Conservation (phyloP, 345 rosid genomes). For the Geranium brycei region DNA sequence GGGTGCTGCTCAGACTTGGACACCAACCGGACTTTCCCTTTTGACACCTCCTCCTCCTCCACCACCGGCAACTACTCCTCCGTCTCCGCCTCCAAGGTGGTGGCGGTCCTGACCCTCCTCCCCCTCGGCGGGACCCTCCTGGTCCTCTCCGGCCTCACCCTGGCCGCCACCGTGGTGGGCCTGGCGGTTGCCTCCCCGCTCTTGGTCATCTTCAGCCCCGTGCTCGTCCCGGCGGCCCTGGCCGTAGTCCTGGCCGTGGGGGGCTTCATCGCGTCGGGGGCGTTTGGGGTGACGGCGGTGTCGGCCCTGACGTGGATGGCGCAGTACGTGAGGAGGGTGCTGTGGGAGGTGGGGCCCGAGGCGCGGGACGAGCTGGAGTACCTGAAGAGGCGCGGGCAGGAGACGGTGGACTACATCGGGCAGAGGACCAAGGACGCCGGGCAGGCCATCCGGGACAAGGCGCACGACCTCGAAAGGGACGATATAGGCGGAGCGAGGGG, state of each 20-base stretch:
- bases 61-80: slow-evolving; percentile 4
- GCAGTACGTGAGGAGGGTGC: background rate
- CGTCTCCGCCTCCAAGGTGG: slow-evolving; percentile 35
- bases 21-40: no score
- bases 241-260: slow-evolving; percentile 29
- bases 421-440: background rate
- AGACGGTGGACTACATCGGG: background rate
- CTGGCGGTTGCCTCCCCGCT: slow-evolving; percentile 68
- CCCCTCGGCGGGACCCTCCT: slow-evolving; percentile 71
- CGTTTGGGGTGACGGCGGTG: slow-evolving; percentile 63
- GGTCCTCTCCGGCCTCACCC: slow-evolving; percentile 55
- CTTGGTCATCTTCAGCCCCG: slow-evolving; percentile 73
- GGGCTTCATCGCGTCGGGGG: slow-evolving; percentile 73
- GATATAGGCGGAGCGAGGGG: no score
- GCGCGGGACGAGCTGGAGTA: no score
- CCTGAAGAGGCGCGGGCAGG: background rate
- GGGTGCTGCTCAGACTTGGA: no score
- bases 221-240: slow-evolving; percentile 65
- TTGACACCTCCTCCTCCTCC: no score
- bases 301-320: slow-evolving; percentile 66
- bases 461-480: background rate
- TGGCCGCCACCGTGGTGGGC: slow-evolving; percentile 59
- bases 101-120: slow-evolving; percentile 63
- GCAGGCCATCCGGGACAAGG: background rate
- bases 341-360: background rate